These are phyloP conservation scores for Psilocybe cyanescens DNA, from an alignment of 768 basidiomycete species.

Conservation along the genomic window DNA sequence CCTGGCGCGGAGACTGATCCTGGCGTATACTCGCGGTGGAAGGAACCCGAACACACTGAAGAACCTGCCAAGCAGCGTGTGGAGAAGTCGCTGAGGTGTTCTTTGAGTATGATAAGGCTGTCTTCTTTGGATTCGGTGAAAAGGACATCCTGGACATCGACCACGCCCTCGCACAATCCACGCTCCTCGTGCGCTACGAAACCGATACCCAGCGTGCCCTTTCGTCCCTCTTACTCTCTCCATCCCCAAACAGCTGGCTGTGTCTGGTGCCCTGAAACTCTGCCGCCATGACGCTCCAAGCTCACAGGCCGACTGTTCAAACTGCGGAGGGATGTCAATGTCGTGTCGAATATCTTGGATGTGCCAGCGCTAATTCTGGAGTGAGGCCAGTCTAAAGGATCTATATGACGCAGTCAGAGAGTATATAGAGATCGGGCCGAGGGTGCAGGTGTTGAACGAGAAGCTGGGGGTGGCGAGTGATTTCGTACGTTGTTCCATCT, in stretches of 20 bases:
- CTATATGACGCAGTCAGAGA: conserved; percentile 92
- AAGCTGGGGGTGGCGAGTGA: conserved; percentile 86
- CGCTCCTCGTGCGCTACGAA: conserved; percentile 89
- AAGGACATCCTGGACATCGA: no score
- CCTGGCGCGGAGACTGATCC: conserved; percentile 23
- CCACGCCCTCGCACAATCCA: conserved; percentile 78
- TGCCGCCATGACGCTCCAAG: conserved; percentile 79
- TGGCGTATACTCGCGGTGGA: no score
- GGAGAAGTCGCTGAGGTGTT: no score
- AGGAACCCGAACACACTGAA: no score
- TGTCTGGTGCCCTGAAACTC: conserved; percentile 74
- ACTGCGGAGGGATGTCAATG: conserved; percentile 85
- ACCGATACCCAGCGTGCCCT: conserved; percentile 76
- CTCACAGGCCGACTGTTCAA: conserved; percentile 88
- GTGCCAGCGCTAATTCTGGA: conserved; percentile 94
- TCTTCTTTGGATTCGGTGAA: no score
- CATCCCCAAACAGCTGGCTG: conserved; percentile 83
- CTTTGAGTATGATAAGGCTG: no score
- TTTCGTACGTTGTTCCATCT: conserved; percentile 59
- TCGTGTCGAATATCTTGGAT: conserved; percentile 89
- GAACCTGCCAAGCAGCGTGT: no score
- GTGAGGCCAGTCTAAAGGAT: conserved; percentile 85
- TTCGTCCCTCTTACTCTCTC: conserved; percentile 74
- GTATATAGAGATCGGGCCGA: conserved; percentile 88
- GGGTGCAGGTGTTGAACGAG: conserved; percentile 88